Percentiles rank a stretch among this genome's conserved stretches.
phyloP scores from a whole-genome alignment of 1,139 yeast species.

The Scheffersomyces insectosa region DNA sequence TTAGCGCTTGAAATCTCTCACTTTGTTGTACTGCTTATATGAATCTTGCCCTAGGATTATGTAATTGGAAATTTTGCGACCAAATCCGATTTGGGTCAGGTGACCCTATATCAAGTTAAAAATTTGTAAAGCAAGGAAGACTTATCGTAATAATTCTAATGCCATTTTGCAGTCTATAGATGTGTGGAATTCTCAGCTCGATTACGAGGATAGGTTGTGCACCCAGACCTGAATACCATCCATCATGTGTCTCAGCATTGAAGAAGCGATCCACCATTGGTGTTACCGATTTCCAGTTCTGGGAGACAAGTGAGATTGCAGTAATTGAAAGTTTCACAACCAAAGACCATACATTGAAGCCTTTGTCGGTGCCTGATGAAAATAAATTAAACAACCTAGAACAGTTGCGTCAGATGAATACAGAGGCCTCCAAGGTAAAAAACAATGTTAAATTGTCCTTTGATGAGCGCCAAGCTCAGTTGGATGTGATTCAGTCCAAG shows the following conservation, averaged over 20 bases:
- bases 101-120: too few species aligned
- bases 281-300: conserved; percentile 6
- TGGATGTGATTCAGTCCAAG: conserved; percentile 4
- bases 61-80: too few species aligned
- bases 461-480: conserved; percentile 13
- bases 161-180: conserved; percentile 2
- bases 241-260: background rate
- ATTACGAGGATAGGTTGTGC: conserved; percentile 3
- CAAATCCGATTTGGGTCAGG: too few species aligned
- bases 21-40: too few species aligned
- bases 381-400: conserved; percentile 29
- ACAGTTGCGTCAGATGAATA: conserved; percentile 22
- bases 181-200: conserved; percentile 25
- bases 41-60: too few species aligned
- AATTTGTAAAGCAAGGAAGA: too few species aligned
- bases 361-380: conserved; percentile 21
- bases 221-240: background rate
- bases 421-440: conserved; percentile 23
- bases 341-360: conserved; percentile 14
- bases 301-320: conserved; percentile 22
- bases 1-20: too few species aligned
- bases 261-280: background rate
- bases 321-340: conserved; percentile 14
- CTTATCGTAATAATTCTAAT: background rate
- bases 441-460: conserved; percentile 29